Conservation (phyloP, 2,329 filamentous ascomycete species). For the Fusarium euwallaceae region DNA sequence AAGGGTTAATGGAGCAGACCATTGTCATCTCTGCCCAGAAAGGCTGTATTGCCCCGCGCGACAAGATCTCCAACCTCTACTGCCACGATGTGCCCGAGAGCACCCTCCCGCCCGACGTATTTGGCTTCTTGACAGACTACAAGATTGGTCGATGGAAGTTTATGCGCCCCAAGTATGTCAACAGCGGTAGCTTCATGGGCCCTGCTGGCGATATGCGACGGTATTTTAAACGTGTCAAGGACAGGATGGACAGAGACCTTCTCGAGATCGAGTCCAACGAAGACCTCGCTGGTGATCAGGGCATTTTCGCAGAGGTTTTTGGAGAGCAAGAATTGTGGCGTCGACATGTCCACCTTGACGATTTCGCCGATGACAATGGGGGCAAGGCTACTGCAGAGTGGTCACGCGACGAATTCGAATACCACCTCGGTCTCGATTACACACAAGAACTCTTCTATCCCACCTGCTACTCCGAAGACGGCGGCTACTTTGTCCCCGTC, state of each 20-base stretch:
- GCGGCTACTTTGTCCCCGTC: slow-evolving; percentile 44
- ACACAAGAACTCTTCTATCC: slow-evolving; percentile 48
- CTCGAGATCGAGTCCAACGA: slow-evolving; percentile 21
- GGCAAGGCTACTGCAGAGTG: slow-evolving; percentile 30
- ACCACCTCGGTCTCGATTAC: slow-evolving; percentile 48
- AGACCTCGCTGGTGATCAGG: slow-evolving; percentile 48
- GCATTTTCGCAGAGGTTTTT: slow-evolving; percentile 50
- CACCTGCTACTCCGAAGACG: slow-evolving; percentile 46
- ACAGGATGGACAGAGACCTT: slow-evolving; percentile 43
- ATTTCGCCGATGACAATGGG: slow-evolving; percentile 25
- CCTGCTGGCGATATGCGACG: slow-evolving; percentile 46
- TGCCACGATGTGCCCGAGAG: slow-evolving; percentile 43
- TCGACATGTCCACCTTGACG: slow-evolving; percentile 22
- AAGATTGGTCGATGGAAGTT: slow-evolving; percentile 31
- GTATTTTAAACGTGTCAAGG: slow-evolving; percentile 44
- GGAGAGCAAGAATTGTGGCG: slow-evolving; percentile 47
- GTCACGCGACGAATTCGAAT: slow-evolving; percentile 40
- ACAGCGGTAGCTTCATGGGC: slow-evolving; percentile 50
- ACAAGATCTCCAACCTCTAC: slow-evolving; percentile 43
- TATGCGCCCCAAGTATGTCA: slow-evolving; percentile 48
- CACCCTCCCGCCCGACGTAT: slow-evolving; percentile 38
- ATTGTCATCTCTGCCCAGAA: slow-evolving; percentile 45
- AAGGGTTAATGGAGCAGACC: slow-evolving; percentile 40
- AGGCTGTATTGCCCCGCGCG: slow-evolving; percentile 41
- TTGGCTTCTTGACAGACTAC: slow-evolving; percentile 42